phyloP scores from a whole-genome alignment of 768 basidiomycete genomes.

The Podaxis sp. region DNA sequence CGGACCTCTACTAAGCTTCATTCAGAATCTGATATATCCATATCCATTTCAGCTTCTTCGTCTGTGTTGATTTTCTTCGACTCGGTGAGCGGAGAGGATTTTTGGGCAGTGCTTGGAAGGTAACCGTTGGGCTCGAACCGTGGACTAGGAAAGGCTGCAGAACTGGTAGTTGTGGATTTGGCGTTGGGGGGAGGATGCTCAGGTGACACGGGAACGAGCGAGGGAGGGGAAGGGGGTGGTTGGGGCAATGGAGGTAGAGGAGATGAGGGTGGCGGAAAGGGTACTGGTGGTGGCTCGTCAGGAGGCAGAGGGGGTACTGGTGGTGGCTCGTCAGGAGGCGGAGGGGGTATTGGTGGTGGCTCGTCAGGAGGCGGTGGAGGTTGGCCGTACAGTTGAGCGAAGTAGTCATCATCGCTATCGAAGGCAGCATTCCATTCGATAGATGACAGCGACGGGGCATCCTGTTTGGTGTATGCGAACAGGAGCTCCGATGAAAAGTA shows the following conservation, averaged over 20 bases:
- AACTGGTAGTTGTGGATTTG: constrained; percentile 12
- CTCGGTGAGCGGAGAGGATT: neutral
- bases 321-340: constrained; percentile 32
- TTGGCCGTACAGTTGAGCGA: constrained; percentile 18
- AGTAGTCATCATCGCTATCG: constrained; percentile 33
- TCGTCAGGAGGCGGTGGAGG: constrained; percentile 29
- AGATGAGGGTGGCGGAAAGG: constrained; percentile 14
- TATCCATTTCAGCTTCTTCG: constrained; percentile 26
- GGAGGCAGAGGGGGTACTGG: constrained; percentile 25
- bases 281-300: constrained; percentile 34
- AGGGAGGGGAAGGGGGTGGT: constrained; percentile 16
- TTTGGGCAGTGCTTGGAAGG: neutral
- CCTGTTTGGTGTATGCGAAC: constrained; percentile 44
- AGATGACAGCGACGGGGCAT: constrained; percentile 31
- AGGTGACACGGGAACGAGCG: neutral
- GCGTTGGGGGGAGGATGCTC: constrained; percentile 13
- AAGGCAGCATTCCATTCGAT: constrained; percentile 16
- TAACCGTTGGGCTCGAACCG: neutral
- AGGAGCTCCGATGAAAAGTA: constrained; percentile 59
- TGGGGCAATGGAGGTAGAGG: constrained; percentile 18
- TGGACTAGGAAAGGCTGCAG: neutral
- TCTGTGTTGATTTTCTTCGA: neutral
- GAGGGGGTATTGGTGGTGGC: constrained; percentile 36
- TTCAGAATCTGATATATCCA: constrained; percentile 37
- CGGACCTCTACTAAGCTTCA: constrained; percentile 4